phyloP scores from a whole-genome alignment of 352 stramenopile genomes.

The Globisporangium nunn region DNA sequence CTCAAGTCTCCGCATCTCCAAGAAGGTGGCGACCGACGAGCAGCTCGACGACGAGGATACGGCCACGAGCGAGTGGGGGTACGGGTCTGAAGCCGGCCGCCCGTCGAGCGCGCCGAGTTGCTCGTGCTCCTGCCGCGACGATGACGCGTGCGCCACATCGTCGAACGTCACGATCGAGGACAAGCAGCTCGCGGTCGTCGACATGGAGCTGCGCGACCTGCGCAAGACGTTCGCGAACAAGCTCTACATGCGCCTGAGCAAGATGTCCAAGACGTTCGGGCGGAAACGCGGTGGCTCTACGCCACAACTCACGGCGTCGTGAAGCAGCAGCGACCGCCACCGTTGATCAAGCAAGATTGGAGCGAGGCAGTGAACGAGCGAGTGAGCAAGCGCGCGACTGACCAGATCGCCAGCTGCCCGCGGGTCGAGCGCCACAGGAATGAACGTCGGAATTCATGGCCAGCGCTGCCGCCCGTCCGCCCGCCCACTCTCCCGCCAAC shows the following conservation, averaged over 20 bases:
- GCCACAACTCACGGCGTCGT: slow-evolving; percentile 13
- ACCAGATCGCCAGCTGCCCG: neutral
- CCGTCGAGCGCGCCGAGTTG: slow-evolving; percentile 36
- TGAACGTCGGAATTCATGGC: slow-evolving; percentile 15
- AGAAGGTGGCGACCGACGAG: slow-evolving; percentile 23
- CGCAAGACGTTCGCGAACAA: slow-evolving; percentile 57
- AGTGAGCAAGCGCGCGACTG: neutral
- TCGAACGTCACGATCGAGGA: slow-evolving; percentile 52
- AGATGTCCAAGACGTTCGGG: slow-evolving; percentile 27
- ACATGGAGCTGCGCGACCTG: slow-evolving; percentile 55
- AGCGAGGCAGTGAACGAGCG: no score
- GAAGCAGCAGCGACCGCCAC: neutral
- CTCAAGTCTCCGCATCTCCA: slow-evolving; percentile 19
- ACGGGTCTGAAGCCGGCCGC: slow-evolving; percentile 25
- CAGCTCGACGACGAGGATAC: slow-evolving; percentile 29
- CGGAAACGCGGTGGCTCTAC: slow-evolving; percentile 15
- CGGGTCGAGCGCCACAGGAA: neutral
- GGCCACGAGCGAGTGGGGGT: slow-evolving; percentile 29
- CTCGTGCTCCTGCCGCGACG: slow-evolving; percentile 33
- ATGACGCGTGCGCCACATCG: slow-evolving; percentile 32
- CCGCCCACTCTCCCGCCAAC: neutral
- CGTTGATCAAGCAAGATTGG: neutral
- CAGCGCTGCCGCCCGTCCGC: neutral
- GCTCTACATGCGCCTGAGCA: slow-evolving; percentile 41
- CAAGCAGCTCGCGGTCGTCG: slow-evolving; percentile 58